Conservation (phyloP, 2,329 filamentous ascomycete genomes). For the Alternaria novae-zelandiae region DNA sequence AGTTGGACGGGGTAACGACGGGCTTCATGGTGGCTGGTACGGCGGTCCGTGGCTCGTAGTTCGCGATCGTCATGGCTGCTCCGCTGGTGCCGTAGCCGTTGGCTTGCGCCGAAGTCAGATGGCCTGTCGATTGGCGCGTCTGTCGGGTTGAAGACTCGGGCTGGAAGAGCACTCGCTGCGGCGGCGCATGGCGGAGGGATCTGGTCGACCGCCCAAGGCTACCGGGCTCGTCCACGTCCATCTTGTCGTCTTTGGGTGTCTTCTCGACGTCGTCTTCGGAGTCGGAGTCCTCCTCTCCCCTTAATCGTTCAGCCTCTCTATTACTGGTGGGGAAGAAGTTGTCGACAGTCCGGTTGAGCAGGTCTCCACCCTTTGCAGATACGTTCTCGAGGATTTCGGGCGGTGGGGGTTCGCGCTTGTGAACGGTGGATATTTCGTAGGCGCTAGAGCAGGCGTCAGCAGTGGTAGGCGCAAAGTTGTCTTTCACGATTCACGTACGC, state of each 20-base stretch:
- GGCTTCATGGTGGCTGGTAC: slow-evolving; percentile 72
- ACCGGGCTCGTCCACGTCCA: slow-evolving; percentile 58
- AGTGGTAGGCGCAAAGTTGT: not conserved
- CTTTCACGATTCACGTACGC: slow-evolving; percentile 54
- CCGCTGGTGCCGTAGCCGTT: slow-evolving; percentile 48
- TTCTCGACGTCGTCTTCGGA: slow-evolving; percentile 48
- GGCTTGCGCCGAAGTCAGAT: slow-evolving; percentile 52
- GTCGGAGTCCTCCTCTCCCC: slow-evolving; percentile 62
- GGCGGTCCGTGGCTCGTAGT: slow-evolving; percentile 71
- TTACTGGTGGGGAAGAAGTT: slow-evolving; percentile 67
- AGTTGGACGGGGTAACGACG: slow-evolving; percentile 76
- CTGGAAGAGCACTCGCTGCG: slow-evolving; percentile 83
- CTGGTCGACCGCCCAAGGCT: slow-evolving; percentile 50
- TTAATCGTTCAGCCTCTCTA: slow-evolving; percentile 54
- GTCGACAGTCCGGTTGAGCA: slow-evolving; percentile 79
- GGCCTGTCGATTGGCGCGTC: slow-evolving; percentile 60
- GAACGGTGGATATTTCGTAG: slow-evolving; percentile 81
- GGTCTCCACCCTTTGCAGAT: slow-evolving; percentile 78
- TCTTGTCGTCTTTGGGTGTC: slow-evolving; percentile 60
- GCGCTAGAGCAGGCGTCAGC: slow-evolving; percentile 55
- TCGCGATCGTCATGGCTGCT: slow-evolving; percentile 65
- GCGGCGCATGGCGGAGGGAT: slow-evolving; percentile 78
- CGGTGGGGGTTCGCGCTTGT: slow-evolving; percentile 81
- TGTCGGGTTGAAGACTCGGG: slow-evolving; percentile 75
- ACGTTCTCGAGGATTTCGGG: slow-evolving; percentile 84